A percentile compares a stretch with the other conserved stretches of the same genome.
Conservation (phyloP, 108 stramenopile genomes). For the Nitzschia sp. region DNA sequence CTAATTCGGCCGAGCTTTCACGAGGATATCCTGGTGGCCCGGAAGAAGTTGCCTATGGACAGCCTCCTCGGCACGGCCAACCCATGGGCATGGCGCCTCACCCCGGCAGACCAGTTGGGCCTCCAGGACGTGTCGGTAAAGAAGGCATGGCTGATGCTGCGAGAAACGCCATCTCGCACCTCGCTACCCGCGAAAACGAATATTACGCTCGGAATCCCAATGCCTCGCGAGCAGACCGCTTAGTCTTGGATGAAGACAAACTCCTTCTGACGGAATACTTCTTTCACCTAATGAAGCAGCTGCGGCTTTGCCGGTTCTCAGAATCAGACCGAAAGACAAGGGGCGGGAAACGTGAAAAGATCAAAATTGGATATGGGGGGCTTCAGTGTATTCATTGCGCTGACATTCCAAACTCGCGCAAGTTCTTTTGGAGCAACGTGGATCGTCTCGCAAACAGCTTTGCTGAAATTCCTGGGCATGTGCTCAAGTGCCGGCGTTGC, state of each 20-base stretch:
- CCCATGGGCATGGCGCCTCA: conserved; percentile 4
- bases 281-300: conserved; percentile 83
- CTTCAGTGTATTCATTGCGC: conserved; percentile 84
- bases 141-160: conserved; percentile 16
- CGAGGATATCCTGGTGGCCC: too few relatives aligned
- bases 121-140: conserved; percentile 2
- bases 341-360: conserved; percentile 87
- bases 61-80: neutral
- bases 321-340: conserved; percentile 87
- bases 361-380: conserved; percentile 82
- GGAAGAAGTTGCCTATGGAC: conserved; percentile 10
- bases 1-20: too few relatives aligned
- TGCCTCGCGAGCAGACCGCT: conserved; percentile 14
- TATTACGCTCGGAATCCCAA: conserved; percentile 20
- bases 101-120: too few relatives aligned
- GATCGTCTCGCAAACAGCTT: conserved; percentile 88
- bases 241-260: conserved; percentile 57
- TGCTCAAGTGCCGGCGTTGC: conserved; percentile 78
- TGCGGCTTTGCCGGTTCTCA: conserved; percentile 77
- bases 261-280: conserved; percentile 87
- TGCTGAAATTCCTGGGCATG: conserved; percentile 87
- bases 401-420: conserved; percentile 60
- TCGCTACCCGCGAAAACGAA: conserved; percentile 25
- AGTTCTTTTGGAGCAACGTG: conserved; percentile 91
- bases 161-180: conserved; percentile 10